Base-by-base conservation (phyloP, 306 rosid genomes). In the Dalbergia cultrata region DNA sequence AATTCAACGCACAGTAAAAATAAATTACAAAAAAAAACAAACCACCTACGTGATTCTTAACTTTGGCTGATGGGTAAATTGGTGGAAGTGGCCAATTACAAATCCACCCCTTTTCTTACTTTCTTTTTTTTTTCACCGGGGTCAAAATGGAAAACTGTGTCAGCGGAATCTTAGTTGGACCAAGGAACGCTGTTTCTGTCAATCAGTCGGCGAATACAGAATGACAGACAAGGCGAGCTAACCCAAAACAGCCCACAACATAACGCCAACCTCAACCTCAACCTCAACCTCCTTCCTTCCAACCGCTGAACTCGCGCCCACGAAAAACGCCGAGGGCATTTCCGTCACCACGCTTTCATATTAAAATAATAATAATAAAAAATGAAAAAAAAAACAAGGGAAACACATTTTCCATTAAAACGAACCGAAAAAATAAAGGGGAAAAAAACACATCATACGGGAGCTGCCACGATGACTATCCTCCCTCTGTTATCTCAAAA, bases 131-230 rank as follows among this genome's bases (percentile, higher is more conserved):
- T 19, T 63, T 13, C 41, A 70, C 11, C 21, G 17, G 60, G 60
- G 14, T 44, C 50, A 16, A 17, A 54, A 37, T 16, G 47, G 52
- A 58, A 45, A 74, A 58, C 6, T 11, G 50, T 45, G 69, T 59
- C 54, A 61, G 81, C 62, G 65, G 76, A 74, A 81, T 81, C 66
- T 53, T 53, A 41, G 31, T 53, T 16, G 62, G 43, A 41, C 69
- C 17, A 21, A 53, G 44, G 45, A 80, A 80, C 87, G 91, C 88
- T 63, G 34, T 72, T 75, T 84, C 54, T 18, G 93, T 87, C 83
- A 83, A 82, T 79, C 35, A 64, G 58, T 6, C 49, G 1, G 58
- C 13, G 21, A 63, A 22, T 52, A 67, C 6, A n/a, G 76, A 85
- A 71, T 14, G 65, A 37, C n/a, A 61, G 86, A 62, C 75, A 67